Base-by-base conservation (phyloP, 495 filamentous ascomycete genomes). In the Hypoxylon fuscum region DNA sequence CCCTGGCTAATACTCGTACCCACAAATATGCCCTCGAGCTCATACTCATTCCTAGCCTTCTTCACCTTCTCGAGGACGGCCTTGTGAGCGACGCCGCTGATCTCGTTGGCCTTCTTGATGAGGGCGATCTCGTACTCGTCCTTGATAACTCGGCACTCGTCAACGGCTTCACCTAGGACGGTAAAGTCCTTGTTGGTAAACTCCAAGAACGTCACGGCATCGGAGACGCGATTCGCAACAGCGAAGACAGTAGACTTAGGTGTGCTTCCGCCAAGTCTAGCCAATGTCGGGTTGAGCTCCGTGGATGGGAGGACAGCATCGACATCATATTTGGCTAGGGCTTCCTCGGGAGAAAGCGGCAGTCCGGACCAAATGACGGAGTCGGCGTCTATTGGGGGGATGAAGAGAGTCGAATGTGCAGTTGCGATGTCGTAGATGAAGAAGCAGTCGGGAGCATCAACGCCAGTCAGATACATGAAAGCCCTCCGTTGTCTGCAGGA, bases 351-450 rank as follows among this genome's bases (percentile, higher is more conserved):
- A 5, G 86, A 88, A 54, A 96, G 71, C 0, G 96, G 96, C 17
- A 98, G 84, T 22, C 96, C 96, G 20, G 88, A 89, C 96, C 96
- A 99, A 65, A 98, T 91, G n/a, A 98, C 95, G 35, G 86, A 87
- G 23, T 96, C 90, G 38, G 92, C 86, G 52, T 96, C 86, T 68
- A 96, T 84, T 1, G 92, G 89, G 4, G 96, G 94, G 60, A 99
- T 95, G 79, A 91, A 99, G 48, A 98, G 87, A 7, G 91, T 97
- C 18, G 92, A 83, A 64, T 87, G 84, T 60, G 83, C 79, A 17
- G 81, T 80, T 41, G 80, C 76, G 43, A 96, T 85, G 63, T 95
- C 86, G 80, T 98, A 96, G 50, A 89, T 84, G 48, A 93, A 81
- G 72, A 86, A 89, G 67, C 88, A 89, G 75, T 98, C 93, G 45